Evolutionary conservation across 306 rosid species (phyloP), one percentile per base, ranked within the genome.

Genomic region (Fragaria nilgerrensis): DNA sequence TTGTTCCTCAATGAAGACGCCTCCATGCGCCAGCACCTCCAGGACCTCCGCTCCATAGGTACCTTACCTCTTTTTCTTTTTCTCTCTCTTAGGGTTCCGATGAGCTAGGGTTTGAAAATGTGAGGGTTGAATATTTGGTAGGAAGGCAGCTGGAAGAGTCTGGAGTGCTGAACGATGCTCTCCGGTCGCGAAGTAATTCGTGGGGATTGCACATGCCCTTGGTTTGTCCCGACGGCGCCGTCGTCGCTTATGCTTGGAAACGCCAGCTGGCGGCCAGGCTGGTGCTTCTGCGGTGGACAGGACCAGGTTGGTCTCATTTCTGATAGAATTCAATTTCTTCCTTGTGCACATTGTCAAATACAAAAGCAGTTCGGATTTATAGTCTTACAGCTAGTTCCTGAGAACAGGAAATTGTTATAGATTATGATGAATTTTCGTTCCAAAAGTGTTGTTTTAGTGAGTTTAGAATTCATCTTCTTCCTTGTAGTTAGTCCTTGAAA

Each of bases 201-300:
- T 94, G 98, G 98, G 98, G 97, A 2, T 53, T 90, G 73, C 96
- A 92, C 84, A 94, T 94, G 98, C 98, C 97, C 1, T 77, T 94
- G 85, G 95, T 92, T 79, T 94, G 98, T 78, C 97, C 98, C 2
- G 97, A 94, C 20, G 98, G 95, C 0, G 96, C 97, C 3, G 96
- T 92, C 13, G 98, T 94, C 72, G 98, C 97, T 1, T 94, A 92
- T 76, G 98, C 98, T 59, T 94, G 98, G 97, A 94, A 92, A 75
- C 93, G 96, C 17, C 94, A 92, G 72, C 89, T 94, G 25, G 98
- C 2, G 96, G 96, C 34, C 98, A 94, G 83, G 97, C 98, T 3
- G 96, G 97, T 32, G 98, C 96, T 0, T 94, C 97, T 2, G 96
- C 98, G 0, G 96, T 92, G 49, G 98, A 94, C 68, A 73, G 97